Conservation (phyloP, 2,329 filamentous ascomycete species). For the Neonectria coccinea region DNA sequence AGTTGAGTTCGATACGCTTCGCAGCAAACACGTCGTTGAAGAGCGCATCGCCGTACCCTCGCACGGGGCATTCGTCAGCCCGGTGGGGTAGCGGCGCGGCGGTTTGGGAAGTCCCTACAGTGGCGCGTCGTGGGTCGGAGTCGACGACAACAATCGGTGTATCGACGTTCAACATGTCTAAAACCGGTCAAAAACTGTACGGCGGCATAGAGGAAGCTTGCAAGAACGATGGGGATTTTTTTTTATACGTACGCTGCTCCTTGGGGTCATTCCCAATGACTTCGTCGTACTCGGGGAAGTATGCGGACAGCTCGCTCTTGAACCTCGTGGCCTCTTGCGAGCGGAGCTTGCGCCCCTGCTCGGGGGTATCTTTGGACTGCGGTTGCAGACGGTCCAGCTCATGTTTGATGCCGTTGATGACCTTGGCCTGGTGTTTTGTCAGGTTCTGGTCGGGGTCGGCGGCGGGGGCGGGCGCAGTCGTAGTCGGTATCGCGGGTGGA, state of each 20-base stretch:
- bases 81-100: constrained; percentile 46
- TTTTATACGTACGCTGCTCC: constrained; percentile 73
- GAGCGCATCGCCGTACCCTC: constrained; percentile 66
- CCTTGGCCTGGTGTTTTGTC: constrained; percentile 68
- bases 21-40: constrained; percentile 69
- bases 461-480: constrained; percentile 27
- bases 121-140: constrained; percentile 52
- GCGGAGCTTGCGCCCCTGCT: constrained; percentile 81
- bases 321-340: constrained; percentile 87
- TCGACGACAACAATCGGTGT: constrained; percentile 80
- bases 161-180: constrained; percentile 79
- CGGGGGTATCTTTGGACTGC: constrained; percentile 57
- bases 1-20: constrained; percentile 67
- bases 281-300: constrained; percentile 95
- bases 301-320: constrained; percentile 91
- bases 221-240: constrained; percentile 38
- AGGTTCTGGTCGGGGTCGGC: constrained; percentile 47
- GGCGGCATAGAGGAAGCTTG: neutral
- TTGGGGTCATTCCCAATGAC: constrained; percentile 87
- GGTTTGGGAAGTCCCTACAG: constrained; percentile 43
- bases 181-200: constrained; percentile 32
- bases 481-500: constrained; percentile 24
- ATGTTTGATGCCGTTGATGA: constrained; percentile 71
- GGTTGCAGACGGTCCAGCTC: constrained; percentile 70
- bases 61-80: constrained; percentile 54